Base-by-base conservation (phyloP, 225 moss, liverwort and hornwort genomes). In the Pleurozium schreberi region DNA sequence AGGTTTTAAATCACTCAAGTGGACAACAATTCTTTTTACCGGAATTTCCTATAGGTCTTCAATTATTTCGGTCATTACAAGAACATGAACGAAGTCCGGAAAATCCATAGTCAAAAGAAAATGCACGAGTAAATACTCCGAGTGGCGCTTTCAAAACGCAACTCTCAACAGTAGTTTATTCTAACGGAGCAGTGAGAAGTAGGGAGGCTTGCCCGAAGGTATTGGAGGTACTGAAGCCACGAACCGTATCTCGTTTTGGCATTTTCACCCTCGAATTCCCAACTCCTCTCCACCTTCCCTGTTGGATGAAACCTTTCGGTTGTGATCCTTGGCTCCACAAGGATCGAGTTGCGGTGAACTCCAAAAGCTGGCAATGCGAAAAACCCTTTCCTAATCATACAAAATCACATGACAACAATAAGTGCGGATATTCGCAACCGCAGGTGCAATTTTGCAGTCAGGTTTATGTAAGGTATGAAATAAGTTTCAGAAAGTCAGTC, bases 141-240 rank as follows among this genome's bases (percentile, higher is more conserved):
- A 75, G 18, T 45, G 60, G 80, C 18, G 27, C 36, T 89, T 76
- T 84, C 66, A 67, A 59, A 60, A 80, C 6, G 50, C 65, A 57
- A 87, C 55, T 87, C 38, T 77, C 57, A 81, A 61, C 61, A 83
- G 17, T 36, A 36, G 33, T 82, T 71, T 85, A 85, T 65, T 55
- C 89, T 87, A 87, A 69, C 36, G 40, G 71, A 90, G 87, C 74
- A 89, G 4, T 77, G 84, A 87, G 61, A 92, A 92, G 85, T 85
- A 88, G 80, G 85, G 79, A 89, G 89, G 90, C 90, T 93, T 92
- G 76, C 90, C 85, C 73, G 78, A 91, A 82, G 86, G 63, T 86
- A 88, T 67, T 86, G 87, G 81, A 91, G 84, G 86, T 92, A 90
- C 83, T 88, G 52, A 92, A 89, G 78, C 92, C 81, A 88, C 89